Evolutionary conservation across 139 green algal species (phyloP).

Genomic region (Picochlorum sp.): DNA sequence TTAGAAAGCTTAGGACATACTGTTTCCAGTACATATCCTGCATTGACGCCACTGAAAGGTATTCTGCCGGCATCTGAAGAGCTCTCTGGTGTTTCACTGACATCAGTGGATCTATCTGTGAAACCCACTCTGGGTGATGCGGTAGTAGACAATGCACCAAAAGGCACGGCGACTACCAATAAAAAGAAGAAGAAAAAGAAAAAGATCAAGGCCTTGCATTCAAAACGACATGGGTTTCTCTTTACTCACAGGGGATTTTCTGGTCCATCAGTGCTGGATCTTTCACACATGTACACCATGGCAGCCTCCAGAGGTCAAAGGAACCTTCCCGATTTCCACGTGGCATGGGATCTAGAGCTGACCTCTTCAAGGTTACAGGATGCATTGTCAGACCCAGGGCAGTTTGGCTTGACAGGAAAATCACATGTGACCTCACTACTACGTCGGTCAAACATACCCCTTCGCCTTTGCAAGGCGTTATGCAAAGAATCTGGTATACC

Average conservation of each 20-base stretch:
- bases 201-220: slow-evolving; percentile 3
- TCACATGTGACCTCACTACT: slow-evolving; percentile 17
- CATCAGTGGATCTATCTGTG: slow-evolving; percentile 19
- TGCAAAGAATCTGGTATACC: slow-evolving; percentile 40
- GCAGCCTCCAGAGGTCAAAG: slow-evolving; percentile 20
- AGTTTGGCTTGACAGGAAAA: neutral
- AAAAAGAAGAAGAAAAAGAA: slow-evolving; percentile 32
- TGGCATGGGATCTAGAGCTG: slow-evolving; percentile 8
- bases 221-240: slow-evolving; percentile 62
- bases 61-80: slow-evolving; percentile 49
- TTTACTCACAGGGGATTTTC: slow-evolving; percentile 81
- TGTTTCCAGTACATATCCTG: slow-evolving; percentile 58
- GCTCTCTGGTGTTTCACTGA: slow-evolving; percentile 46
- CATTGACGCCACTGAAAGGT: slow-evolving; percentile 75
- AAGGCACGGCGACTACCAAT: too few species aligned
- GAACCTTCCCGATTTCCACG: slow-evolving; percentile 10
- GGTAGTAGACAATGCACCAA: too few species aligned
- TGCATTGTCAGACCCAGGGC: neutral
- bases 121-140: slow-evolving; percentile 5
- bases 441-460: slow-evolving; percentile 41
- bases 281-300: slow-evolving; percentile 58
- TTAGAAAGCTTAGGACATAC: slow-evolving; percentile 48
- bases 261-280: slow-evolving; percentile 74
- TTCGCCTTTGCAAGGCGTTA: slow-evolving; percentile 66
- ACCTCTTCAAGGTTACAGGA: neutral